phyloP scores from a whole-genome alignment of 2,329 filamentous ascomycete species.

The Stachybotrys chartarum region DNA sequence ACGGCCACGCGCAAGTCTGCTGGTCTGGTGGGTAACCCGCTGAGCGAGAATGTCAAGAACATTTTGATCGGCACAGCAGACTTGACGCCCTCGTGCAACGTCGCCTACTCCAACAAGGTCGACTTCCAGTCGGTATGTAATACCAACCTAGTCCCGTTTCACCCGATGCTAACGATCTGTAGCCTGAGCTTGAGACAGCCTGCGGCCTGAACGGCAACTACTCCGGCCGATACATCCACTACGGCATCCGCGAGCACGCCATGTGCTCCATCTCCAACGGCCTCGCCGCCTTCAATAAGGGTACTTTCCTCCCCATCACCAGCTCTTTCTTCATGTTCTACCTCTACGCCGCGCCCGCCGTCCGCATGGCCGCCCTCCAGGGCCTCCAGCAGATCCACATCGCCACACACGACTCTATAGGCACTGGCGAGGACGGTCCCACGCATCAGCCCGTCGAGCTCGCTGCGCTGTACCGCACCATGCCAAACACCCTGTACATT shows the following conservation, averaged over 20 bases:
- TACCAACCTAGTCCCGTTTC: too few relatives aligned
- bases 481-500: conserved; percentile 35
- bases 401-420: conserved; percentile 56
- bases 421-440: conserved; percentile 52
- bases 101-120: conserved; percentile 37
- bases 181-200: conserved; percentile 27
- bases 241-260: conserved; percentile 54
- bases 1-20: conserved; percentile 38
- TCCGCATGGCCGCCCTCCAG: conserved; percentile 54
- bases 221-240: conserved; percentile 50
- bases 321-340: conserved; percentile 60
- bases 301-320: conserved; percentile 50
- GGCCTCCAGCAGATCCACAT: conserved; percentile 49
- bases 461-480: conserved; percentile 46
- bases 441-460: conserved; percentile 57
- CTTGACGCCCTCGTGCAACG: conserved; percentile 37
- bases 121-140: conserved; percentile 28
- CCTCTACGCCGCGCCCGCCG: conserved; percentile 46
- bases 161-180: not conserved
- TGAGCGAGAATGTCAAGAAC: conserved; percentile 31
- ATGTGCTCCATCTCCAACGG: conserved; percentile 54
- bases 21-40: conserved; percentile 33
- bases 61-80: conserved; percentile 42
- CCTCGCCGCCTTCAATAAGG: conserved; percentile 48
- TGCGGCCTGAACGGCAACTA: conserved; percentile 49